Evolutionary conservation across 352 stramenopile species (phyloP).

Genomic region (Phytophthora quininea): DNA sequence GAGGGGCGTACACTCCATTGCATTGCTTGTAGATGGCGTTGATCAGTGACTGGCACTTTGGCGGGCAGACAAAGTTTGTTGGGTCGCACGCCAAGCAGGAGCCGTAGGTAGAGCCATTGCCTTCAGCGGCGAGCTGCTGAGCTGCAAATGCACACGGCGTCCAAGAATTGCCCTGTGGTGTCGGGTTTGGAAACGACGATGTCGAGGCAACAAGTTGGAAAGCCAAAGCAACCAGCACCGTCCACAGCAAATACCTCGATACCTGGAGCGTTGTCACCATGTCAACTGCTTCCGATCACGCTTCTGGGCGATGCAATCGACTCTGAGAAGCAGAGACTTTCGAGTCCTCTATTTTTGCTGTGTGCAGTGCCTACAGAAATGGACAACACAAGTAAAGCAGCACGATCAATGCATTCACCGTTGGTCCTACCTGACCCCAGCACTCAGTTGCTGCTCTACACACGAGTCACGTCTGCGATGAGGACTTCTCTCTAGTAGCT

Average conservation of each 20-base stretch:
- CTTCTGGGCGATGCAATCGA: no score
- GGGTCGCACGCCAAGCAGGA: conserved; percentile 68
- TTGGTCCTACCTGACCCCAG: conserved; percentile 17
- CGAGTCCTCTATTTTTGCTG: background rate
- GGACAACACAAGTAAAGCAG: conserved; percentile 14
- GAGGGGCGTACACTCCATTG: conserved; percentile 62
- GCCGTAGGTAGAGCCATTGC: conserved; percentile 66
- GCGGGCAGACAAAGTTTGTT: conserved; percentile 55
- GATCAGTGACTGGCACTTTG: conserved; percentile 79
- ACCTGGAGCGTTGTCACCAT: no score
- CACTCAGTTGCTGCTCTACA: background rate
- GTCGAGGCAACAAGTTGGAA: conserved; percentile 32
- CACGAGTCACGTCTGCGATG: background rate
- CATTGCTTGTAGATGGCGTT: conserved; percentile 71
- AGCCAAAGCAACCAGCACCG: conserved; percentile 7
- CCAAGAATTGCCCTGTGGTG: conserved; percentile 64
- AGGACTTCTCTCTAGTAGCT: conserved; percentile 65
- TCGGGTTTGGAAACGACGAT: conserved; percentile 57
- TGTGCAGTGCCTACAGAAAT: conserved; percentile 7
- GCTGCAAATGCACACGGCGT: conserved; percentile 58
- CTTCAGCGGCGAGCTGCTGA: conserved; percentile 52
- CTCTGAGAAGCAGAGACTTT: background rate
- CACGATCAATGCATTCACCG: conserved; percentile 21
- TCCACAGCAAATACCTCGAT: conserved; percentile 11
- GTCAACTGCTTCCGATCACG: no score